phyloP scores from a whole-genome alignment of 1,284 basidiomycete genomes.

The Flammula alnicola region DNA sequence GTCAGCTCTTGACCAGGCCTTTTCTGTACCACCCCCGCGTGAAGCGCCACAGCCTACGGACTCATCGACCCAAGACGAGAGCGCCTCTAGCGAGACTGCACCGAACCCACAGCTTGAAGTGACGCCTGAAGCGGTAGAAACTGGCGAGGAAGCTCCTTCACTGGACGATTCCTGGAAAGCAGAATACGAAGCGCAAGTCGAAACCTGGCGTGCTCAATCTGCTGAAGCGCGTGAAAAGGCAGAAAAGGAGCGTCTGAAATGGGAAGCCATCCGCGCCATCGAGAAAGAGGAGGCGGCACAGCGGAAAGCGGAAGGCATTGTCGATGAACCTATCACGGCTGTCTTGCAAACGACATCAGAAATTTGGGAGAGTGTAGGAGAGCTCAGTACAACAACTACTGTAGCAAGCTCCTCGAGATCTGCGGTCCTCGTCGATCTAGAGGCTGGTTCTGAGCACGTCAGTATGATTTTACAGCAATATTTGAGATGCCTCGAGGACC shows the following conservation, averaged over 20 bases:
- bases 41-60: slow-evolving; percentile 22
- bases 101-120: slow-evolving; percentile 6
- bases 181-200: slow-evolving; percentile 72
- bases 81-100: neutral
- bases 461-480: neutral
- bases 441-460: slow-evolving; percentile 3
- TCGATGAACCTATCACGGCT: slow-evolving; percentile 20
- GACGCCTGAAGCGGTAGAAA: neutral
- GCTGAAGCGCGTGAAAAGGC: slow-evolving; percentile 77
- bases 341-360: slow-evolving; percentile 14
- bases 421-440: slow-evolving; percentile 12
- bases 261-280: slow-evolving; percentile 61
- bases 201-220: slow-evolving; percentile 75
- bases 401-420: slow-evolving; percentile 15
- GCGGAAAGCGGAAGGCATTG: slow-evolving; percentile 30
- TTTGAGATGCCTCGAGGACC: neutral
- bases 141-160: neutral
- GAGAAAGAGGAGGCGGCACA: slow-evolving; percentile 46
- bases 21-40: slow-evolving; percentile 33
- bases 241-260: slow-evolving; percentile 70
- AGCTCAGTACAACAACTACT: slow-evolving; percentile 13
- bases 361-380: slow-evolving; percentile 25
- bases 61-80: neutral
- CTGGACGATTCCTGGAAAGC: slow-evolving; percentile 42
- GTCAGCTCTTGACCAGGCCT: slow-evolving; percentile 42